Evolutionary conservation across 139 green algal species (phyloP).

Genomic region (Chlorella sp.): DNA sequence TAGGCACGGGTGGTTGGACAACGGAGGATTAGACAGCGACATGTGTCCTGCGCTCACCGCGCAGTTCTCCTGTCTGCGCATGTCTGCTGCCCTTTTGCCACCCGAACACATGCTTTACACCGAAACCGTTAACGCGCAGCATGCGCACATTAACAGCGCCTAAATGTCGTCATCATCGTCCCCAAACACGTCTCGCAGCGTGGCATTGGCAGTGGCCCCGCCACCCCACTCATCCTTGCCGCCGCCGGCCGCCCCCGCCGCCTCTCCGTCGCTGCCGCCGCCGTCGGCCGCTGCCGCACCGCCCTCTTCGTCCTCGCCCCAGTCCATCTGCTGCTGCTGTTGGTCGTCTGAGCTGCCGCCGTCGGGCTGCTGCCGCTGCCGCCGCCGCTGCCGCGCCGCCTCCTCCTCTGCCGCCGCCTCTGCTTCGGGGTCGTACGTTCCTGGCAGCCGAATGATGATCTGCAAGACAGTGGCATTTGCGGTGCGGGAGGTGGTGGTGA

Average conservation of each 20-base stretch:
- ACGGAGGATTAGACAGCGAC: no score
- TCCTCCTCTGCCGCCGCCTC: not conserved
- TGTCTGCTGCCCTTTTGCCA: no score
- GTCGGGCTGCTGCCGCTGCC: not conserved
- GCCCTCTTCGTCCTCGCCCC: not conserved
- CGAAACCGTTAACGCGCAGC: no score
- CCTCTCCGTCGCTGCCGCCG: not conserved
- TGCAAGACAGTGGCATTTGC: no score
- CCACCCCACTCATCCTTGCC: not conserved
- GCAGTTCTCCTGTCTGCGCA: no score
- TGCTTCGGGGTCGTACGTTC: not conserved
- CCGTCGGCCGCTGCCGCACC: not conserved
- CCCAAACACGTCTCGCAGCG: conserved; percentile 21
- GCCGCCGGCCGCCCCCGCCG: not conserved
- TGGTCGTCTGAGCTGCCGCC: not conserved
- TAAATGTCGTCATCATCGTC: conserved; percentile 29
- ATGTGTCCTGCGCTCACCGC: no score
- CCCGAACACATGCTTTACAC: no score
- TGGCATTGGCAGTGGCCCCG: not conserved
- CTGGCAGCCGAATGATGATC: no score
- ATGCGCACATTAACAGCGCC: not conserved
- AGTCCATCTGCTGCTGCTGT: not conserved
- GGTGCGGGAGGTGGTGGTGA: no score
- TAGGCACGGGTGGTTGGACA: no score
- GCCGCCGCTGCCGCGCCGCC: not conserved